A percentile compares a stretch with the other conserved stretches of the same genome.
phyloP scores from a whole-genome alignment of 2,329 filamentous ascomycete species.

The Hirsutella minnesotensis region DNA sequence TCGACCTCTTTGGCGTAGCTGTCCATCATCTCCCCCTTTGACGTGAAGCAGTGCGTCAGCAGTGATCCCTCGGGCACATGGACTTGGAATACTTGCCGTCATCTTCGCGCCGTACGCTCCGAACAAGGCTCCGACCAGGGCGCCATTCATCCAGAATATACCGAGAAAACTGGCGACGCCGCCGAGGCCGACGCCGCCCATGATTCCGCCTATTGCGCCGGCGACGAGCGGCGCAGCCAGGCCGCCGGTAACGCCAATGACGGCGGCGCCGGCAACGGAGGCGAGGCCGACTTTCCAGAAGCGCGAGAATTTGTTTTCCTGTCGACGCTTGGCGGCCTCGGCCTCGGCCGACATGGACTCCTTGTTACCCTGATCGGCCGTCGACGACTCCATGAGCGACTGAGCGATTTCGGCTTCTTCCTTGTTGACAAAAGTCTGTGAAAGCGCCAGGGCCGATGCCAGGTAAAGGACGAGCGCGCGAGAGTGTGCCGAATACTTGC shows the following conservation, averaged over 20 bases:
- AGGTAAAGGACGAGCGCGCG: constrained; percentile 57
- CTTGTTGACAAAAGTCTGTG: constrained; percentile 47
- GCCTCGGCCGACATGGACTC: constrained; percentile 58
- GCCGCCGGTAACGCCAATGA: constrained; percentile 86
- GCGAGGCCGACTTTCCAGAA: constrained; percentile 90
- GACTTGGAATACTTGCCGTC: constrained; percentile 28
- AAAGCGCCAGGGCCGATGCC: constrained; percentile 53
- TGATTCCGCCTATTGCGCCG: constrained; percentile 70
- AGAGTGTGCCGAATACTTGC: constrained; percentile 65
- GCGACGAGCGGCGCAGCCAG: constrained; percentile 83
- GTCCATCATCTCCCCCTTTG: constrained; percentile 68
- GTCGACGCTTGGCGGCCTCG: constrained; percentile 60
- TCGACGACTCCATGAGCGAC: constrained; percentile 56
- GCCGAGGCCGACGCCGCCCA: constrained; percentile 76
- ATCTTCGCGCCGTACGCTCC: constrained; percentile 77
- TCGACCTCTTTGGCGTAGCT: constrained; percentile 78
- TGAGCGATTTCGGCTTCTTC: constrained; percentile 68
- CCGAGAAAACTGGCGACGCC: constrained; percentile 80
- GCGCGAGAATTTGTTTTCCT: constrained; percentile 56
- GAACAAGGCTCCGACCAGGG: constrained; percentile 77
- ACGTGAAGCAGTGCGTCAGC: no score
- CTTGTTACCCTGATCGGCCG: constrained; percentile 25
- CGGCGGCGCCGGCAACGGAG: constrained; percentile 73
- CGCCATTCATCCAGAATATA: constrained; percentile 73
- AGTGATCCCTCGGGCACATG: no score